These are phyloP conservation scores for Porcisia hertigi DNA, from an alignment of 208 protist genomes.

Conservation along the genomic window DNA sequence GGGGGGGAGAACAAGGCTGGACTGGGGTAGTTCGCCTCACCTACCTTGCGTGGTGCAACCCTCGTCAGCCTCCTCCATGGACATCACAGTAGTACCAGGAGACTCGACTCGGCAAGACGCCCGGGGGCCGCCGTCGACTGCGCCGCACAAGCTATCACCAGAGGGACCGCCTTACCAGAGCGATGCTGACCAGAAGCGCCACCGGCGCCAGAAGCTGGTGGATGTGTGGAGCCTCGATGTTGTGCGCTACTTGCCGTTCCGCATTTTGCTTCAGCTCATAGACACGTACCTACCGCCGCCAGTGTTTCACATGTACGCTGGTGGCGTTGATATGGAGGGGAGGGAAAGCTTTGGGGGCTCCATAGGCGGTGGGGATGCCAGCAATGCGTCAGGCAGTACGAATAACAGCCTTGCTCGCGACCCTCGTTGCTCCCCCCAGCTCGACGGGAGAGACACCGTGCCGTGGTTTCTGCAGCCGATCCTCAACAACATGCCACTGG, in stretches of 20 bases:
- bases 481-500: constrained; percentile 18
- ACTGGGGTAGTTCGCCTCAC: neutral
- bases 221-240: constrained; percentile 31
- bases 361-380: constrained; percentile 1
- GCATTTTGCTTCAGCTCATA: constrained; percentile 50
- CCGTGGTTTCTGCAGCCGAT: constrained; percentile 33
- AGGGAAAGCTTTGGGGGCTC: neutral
- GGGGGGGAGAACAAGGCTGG: neutral
- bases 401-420: neutral
- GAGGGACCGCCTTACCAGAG: neutral
- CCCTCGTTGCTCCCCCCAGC: neutral
- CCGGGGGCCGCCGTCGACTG: neutral
- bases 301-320: constrained; percentile 20
- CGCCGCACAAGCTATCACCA: neutral
- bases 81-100: neutral
- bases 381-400: neutral
- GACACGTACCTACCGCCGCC: constrained; percentile 61
- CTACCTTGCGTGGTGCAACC: neutral
- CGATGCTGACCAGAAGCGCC: neutral
- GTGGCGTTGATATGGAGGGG: constrained; percentile 8
- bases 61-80: neutral
- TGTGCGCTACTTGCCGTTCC: constrained; percentile 30
- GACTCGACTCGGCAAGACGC: neutral
- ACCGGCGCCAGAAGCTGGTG: constrained; percentile 11
- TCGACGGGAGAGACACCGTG: constrained; percentile 24